phyloP scores from a whole-genome alignment of 805 yeast species.

The Saturnispora sekii region DNA sequence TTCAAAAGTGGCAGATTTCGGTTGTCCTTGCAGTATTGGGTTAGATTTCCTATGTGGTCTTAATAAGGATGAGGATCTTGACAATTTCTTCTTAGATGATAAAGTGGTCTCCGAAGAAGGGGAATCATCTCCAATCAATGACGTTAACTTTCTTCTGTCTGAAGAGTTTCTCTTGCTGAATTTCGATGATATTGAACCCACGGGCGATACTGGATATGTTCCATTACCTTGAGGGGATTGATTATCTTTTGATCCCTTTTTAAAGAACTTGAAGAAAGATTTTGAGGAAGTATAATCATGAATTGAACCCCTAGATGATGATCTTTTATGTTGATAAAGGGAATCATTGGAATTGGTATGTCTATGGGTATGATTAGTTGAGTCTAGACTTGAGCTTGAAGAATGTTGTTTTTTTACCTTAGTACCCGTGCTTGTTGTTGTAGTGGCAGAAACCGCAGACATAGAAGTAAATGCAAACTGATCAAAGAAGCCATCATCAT shows the following conservation, averaged over 20 bases:
- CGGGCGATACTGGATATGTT: conserved; percentile 5
- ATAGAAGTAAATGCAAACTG: conserved; percentile 10
- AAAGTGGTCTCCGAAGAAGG: not conserved
- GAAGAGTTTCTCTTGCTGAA: conserved; percentile 1
- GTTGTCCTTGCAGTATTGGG: not conserved
- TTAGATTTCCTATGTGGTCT: conserved; percentile 1
- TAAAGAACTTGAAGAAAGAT: conserved; percentile 25
- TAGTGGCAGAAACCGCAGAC: conserved; percentile 1
- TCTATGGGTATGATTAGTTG: not conserved
- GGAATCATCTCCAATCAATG: not conserved
- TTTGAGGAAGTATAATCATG: conserved; percentile 23
- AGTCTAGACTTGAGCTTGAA: conserved; percentile 5
- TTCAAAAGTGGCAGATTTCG: conserved; percentile 19
- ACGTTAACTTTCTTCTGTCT: conserved; percentile 1
- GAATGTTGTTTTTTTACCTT: not conserved
- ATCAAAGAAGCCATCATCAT: conserved; percentile 12
- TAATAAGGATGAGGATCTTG: conserved; percentile 3
- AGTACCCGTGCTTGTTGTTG: not conserved
- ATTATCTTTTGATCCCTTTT: conserved; percentile 12
- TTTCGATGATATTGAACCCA: conserved; percentile 1
- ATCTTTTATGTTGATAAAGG: conserved; percentile 35
- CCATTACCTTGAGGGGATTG: too few relatives aligned
- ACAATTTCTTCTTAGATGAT: conserved; percentile 1
- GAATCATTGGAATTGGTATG: conserved; percentile 38
- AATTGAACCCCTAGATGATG: conserved; percentile 22